phyloP scores from a whole-genome alignment of 1,284 basidiomycete genomes.

The Fomes fomentarius region DNA sequence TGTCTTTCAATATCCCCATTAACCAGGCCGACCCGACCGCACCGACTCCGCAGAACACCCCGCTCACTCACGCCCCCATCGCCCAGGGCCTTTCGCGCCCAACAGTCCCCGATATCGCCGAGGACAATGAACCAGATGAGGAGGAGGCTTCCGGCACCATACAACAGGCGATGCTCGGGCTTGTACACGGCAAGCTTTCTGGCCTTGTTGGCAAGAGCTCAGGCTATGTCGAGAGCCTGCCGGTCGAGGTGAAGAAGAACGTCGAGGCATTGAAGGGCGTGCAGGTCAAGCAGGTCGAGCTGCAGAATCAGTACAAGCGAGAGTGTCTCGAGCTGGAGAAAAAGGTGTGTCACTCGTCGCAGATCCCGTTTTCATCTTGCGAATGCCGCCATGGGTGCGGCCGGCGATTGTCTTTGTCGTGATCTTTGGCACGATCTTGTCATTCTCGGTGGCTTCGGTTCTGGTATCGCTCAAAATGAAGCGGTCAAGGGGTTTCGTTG shows the following conservation, averaged over 20 bases:
- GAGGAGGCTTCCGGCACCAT: slow-evolving; percentile 44
- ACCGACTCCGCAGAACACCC: slow-evolving; percentile 84
- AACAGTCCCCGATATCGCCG: slow-evolving; percentile 70
- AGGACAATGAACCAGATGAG: slow-evolving; percentile 63
- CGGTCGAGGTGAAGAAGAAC: slow-evolving; percentile 81
- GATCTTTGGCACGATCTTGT: slow-evolving; percentile 4
- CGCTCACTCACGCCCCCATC: slow-evolving; percentile 71
- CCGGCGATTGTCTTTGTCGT: neutral
- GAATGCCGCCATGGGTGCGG: neutral
- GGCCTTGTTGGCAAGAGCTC: slow-evolving; percentile 79
- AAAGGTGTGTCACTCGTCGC: slow-evolving; percentile 63
- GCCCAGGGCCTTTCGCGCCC: slow-evolving; percentile 67
- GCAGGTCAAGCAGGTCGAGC: slow-evolving; percentile 90
- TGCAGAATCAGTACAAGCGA: slow-evolving; percentile 95
- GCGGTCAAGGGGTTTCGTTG: too few relatives aligned
- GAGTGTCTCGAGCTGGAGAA: slow-evolving; percentile 97
- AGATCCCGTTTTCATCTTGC: neutral
- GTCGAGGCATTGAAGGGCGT: slow-evolving; percentile 95
- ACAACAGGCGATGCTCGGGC: slow-evolving; percentile 56
- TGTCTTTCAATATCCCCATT: slow-evolving; percentile 55
- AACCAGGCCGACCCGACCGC: slow-evolving; percentile 54
- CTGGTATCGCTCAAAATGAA: too few relatives aligned
- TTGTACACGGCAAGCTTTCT: slow-evolving; percentile 69
- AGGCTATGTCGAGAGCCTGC: slow-evolving; percentile 88
- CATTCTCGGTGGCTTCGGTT: too few relatives aligned